A percentile compares a stretch with the other conserved stretches of the same genome.
Evolutionary conservation across 768 basidiomycete genomes (phyloP).

Genomic region (Hemileccinum rubropunctum): DNA sequence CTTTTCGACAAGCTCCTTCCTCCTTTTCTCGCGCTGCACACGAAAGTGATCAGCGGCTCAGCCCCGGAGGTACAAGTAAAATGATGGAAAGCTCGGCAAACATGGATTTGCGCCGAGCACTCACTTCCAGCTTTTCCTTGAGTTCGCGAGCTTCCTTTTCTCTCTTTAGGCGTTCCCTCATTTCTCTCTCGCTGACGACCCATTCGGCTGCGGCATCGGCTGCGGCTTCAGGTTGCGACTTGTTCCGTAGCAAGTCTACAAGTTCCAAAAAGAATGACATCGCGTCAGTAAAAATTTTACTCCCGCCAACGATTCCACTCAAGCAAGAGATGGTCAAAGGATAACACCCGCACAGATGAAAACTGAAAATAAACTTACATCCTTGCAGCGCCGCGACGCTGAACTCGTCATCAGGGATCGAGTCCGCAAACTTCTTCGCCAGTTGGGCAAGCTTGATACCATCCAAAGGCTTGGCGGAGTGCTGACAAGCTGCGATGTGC

Average conservation of each 20-base stretch:
- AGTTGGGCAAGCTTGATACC: conserved; percentile 60
- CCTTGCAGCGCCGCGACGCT: conserved; percentile 90
- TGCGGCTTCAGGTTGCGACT: conserved; percentile 76
- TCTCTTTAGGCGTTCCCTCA: conserved; percentile 67
- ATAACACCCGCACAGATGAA: conserved; percentile 5
- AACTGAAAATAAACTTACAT: conserved; percentile 53
- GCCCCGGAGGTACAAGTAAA: conserved; percentile 2
- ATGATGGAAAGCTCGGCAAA: conserved; percentile 19
- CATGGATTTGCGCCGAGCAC: conserved; percentile 28
- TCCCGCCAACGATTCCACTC: conserved; percentile 19
- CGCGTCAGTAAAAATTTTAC: conserved; percentile 26
- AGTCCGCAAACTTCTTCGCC: conserved; percentile 76
- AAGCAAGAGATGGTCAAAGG: conserved; percentile 15
- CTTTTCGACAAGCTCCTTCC: conserved; percentile 43
- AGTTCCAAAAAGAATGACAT: neutral
- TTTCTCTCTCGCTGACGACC: conserved; percentile 73
- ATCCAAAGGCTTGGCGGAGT: conserved; percentile 65
- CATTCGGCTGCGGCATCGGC: conserved; percentile 64
- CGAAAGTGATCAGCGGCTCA: conserved; percentile 6
- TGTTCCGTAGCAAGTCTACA: conserved; percentile 78
- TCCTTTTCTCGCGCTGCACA: conserved; percentile 42
- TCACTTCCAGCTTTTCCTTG: conserved; percentile 65
- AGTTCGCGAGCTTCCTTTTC: conserved; percentile 72
- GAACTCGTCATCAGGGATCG: conserved; percentile 82
- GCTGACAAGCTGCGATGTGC: conserved; percentile 54